phyloP scores from a whole-genome alignment of 495 filamentous ascomycete genomes.

The Aspergillus conjunctus region DNA sequence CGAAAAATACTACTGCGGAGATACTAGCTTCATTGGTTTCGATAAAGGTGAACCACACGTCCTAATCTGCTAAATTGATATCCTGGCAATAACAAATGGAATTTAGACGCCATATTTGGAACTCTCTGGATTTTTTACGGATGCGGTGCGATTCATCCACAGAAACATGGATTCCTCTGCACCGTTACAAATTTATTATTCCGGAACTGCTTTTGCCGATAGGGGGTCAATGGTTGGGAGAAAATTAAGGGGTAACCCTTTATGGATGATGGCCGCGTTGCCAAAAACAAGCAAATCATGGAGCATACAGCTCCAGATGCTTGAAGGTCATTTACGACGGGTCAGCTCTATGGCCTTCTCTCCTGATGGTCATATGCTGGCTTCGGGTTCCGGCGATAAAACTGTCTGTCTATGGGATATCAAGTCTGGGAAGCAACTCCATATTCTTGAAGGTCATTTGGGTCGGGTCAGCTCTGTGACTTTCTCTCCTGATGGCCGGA shows the following conservation, averaged over 20 bases:
- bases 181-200: constrained; percentile 22
- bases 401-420: not conserved
- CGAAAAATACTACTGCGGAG: not conserved
- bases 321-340: not conserved
- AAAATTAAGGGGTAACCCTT: not conserved
- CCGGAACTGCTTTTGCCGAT: constrained; percentile 37
- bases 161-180: constrained; percentile 36
- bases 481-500: constrained; percentile 21
- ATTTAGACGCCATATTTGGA: constrained; percentile 17
- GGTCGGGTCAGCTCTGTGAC: not conserved
- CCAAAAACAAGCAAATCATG: constrained; percentile 16
- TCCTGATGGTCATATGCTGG: constrained; percentile 17
- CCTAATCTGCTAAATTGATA: not conserved
- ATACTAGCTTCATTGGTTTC: not conserved
- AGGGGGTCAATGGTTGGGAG: constrained; percentile 32
- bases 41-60: not conserved
- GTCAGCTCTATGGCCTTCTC: constrained; percentile 1
- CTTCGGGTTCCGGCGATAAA: constrained; percentile 20
- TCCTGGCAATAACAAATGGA: not conserved
- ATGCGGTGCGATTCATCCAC: constrained; percentile 38
- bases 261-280: constrained; percentile 4
- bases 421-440: not conserved
- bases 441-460: constrained; percentile 7
- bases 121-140: constrained; percentile 31
- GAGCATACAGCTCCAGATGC: constrained; percentile 12